phyloP scores from a whole-genome alignment of 1,284 basidiomycete genomes.

The Ganoderma multipileum region DNA sequence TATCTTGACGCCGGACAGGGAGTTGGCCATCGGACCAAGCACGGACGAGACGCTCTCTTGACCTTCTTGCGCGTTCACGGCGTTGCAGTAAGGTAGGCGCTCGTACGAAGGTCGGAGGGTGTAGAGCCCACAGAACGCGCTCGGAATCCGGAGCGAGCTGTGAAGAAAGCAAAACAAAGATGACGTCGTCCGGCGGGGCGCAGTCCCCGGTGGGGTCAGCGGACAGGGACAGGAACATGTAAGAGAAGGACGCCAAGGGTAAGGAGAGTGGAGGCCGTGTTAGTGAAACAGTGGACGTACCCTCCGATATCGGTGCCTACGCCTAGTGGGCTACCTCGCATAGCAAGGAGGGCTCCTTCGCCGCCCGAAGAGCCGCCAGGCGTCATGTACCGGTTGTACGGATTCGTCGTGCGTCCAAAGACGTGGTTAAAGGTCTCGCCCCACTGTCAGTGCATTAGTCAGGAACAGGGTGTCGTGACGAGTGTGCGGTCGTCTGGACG shows the following conservation, averaged over 20 bases:
- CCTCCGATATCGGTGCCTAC: conserved; percentile 85
- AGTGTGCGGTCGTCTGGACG: not conserved
- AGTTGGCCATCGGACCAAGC: conserved; percentile 60
- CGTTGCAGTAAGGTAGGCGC: conserved; percentile 58
- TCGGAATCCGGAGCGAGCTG: conserved; percentile 60
- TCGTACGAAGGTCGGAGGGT: conserved; percentile 61
- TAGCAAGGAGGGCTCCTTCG: conserved; percentile 77
- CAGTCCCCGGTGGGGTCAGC: not conserved
- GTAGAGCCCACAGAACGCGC: conserved; percentile 59
- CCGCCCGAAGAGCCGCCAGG: conserved; percentile 85
- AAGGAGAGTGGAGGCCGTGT: conserved; percentile 2
- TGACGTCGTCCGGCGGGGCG: not conserved
- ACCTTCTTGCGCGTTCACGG: conserved; percentile 53
- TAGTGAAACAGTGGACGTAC: conserved; percentile 24
- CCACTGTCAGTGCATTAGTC: conserved; percentile 37
- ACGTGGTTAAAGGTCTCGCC: conserved; percentile 49
- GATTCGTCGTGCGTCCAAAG: conserved; percentile 80
- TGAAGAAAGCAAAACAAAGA: not conserved
- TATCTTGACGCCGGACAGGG: conserved; percentile 50
- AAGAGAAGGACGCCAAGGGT: not conserved
- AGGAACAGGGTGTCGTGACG: not conserved
- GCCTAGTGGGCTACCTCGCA: conserved; percentile 80
- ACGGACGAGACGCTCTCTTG: conserved; percentile 62
- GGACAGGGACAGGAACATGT: conserved; percentile 5
- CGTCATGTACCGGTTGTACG: conserved; percentile 70